Evolutionary conservation across 1,139 yeast genomes (phyloP), one percentile per base, ranked within the genome.

Genomic region (Chernovozyma aurita): DNA sequence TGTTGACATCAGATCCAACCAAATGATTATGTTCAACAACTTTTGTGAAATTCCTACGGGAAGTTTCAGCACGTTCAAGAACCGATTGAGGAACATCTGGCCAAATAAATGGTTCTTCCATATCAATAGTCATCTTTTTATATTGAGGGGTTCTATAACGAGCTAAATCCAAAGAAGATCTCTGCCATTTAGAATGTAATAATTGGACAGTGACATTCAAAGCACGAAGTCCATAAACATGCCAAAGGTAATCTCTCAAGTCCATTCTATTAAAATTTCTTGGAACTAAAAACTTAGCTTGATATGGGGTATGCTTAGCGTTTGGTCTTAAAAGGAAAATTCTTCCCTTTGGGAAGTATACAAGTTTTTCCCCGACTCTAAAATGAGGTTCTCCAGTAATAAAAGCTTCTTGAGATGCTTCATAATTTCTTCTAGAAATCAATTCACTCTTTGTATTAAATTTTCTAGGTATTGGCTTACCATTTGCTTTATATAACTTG

Each of bases 281-380:
- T 18, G 97, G 97, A 24, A 90, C 97, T 47, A 85, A 77, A 57
- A 90, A 90, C 60, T 87, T 88, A 34, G 97, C 97, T 60, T 88
- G 97, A 62, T 82, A 87, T 35, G 97, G 97, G 1, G 96, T 85
- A 61, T 86, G 95, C 55, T 86, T 86, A 17, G 97, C 96, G 53
- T 85, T 85, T 32, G 96, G 95, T 55, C 95, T 74, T 45, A 90
- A 65, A 30, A 90, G 68, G 36, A 85, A 76, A 29, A 90, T 69
- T 45, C 94, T 71, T 2, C 95, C 96, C 46, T 80, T 79, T 26
- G 97, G 97, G 59, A 90, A 83, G 57, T 77, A 87, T 13, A 84
- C 66, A 45, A 81, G 67, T 47, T 73, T 76, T 4, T 74, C 80
- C 50, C 97, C 97, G 5, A 84, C 77, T 36, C 67, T 70, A 71